Conservation (phyloP, 2,329 filamentous ascomycete genomes). For the Scedosporium aurantiacum region DNA sequence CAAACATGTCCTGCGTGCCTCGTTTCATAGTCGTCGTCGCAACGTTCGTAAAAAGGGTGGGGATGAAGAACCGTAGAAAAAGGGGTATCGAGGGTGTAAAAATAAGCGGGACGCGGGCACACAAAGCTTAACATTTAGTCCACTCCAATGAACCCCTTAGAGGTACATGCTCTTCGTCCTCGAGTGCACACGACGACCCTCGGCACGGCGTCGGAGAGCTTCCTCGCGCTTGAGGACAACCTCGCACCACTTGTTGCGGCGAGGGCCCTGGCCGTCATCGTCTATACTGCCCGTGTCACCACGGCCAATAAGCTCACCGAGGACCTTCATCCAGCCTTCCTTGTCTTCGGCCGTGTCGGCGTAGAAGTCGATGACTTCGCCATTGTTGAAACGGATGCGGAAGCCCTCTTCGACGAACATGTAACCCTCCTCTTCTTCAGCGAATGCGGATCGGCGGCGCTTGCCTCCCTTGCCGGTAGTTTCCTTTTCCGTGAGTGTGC, state of each 20-base stretch:
- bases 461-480: slow-evolving; percentile 64
- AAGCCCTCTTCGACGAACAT: slow-evolving; percentile 99
- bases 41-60: not conserved
- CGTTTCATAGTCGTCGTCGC: slow-evolving; percentile 2
- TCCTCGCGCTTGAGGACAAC: slow-evolving; percentile 55
- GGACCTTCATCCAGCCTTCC: slow-evolving; percentile 86
- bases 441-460: slow-evolving; percentile 87
- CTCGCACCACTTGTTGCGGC: slow-evolving; percentile 55
- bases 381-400: slow-evolving; percentile 96
- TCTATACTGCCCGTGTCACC: slow-evolving; percentile 31
- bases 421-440: slow-evolving; percentile 96
- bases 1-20: slow-evolving; percentile 5
- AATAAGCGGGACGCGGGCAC: not conserved
- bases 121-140: not conserved
- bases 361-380: slow-evolving; percentile 97
- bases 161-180: slow-evolving; percentile 48
- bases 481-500: slow-evolving; percentile 72
- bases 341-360: slow-evolving; percentile 82
- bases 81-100: not conserved
- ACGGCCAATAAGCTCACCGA: slow-evolving; percentile 59
- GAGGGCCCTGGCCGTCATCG: slow-evolving; percentile 30
- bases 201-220: slow-evolving; percentile 42
- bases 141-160: slow-evolving; percentile 18
- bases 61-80: not conserved
- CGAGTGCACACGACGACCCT: slow-evolving; percentile 40